Conservation (phyloP, 257 asterid genomes). For the Jasminum sambac region DNA sequence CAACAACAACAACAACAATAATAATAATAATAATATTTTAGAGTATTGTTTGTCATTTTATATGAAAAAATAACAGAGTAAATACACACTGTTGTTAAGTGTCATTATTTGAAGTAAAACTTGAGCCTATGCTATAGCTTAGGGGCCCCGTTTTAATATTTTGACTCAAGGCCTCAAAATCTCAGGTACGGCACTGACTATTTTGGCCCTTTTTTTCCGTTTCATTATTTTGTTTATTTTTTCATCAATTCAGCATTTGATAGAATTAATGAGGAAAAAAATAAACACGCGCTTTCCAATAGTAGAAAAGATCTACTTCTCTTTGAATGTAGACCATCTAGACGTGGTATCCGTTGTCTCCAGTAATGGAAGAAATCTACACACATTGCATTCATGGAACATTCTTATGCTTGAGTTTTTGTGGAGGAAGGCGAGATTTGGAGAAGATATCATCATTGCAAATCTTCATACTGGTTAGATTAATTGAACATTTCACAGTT, state of each 20-base stretch:
- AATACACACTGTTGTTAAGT: no score
- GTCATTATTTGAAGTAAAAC: no score
- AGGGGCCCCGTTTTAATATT: no score
- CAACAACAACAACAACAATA: no score
- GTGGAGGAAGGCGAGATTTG: conserved; percentile 63
- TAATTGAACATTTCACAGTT: neutral
- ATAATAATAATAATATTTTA: no score
- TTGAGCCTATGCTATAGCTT: no score
- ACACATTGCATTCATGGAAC: conserved; percentile 83
- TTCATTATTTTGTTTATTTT: neutral
- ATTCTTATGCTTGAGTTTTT: conserved; percentile 61
- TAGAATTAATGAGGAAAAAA: neutral
- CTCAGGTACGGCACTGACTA: no score
- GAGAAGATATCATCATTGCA: conserved; percentile 63
- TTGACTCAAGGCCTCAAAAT: no score
- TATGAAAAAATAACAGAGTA: no score
- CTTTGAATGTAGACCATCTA: conserved; percentile 46
- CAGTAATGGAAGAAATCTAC: conserved; percentile 44
- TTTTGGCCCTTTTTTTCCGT: no score
- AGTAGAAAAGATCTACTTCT: neutral
- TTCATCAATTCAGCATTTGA: neutral
- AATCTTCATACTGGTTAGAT: conserved; percentile 59
- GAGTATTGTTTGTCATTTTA: no score
- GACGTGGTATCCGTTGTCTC: conserved; percentile 60
- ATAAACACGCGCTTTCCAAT: neutral